phyloP scores from a whole-genome alignment of 2,329 filamentous ascomycete species.

The Chalaropsis ovoidea region DNA sequence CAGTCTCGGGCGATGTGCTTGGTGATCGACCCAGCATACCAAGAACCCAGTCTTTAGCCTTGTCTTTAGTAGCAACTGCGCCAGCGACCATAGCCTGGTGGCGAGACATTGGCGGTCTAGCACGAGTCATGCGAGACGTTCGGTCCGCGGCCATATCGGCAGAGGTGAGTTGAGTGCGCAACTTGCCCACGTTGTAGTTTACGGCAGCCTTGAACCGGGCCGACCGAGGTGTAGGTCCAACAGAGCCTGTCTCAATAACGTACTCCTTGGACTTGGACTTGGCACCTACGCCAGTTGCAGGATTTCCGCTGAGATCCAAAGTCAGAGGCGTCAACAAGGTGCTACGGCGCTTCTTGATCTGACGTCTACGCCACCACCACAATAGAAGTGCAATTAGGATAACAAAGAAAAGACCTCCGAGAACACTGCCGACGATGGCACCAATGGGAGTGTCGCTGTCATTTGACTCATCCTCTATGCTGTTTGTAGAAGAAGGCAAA shows the following conservation, averaged over 20 bases:
- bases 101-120: conserved; percentile 21
- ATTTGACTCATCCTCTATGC: conserved; percentile 24
- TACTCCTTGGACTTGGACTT: conserved; percentile 32
- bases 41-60: conserved; percentile 28
- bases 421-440: conserved; percentile 43
- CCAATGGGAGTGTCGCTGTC: conserved; percentile 32
- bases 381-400: conserved; percentile 40
- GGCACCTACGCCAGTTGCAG: conserved; percentile 26
- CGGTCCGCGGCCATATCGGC: conserved; percentile 35
- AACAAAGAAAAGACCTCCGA: conserved; percentile 41
- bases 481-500: background rate
- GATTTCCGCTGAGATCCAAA: conserved; percentile 28
- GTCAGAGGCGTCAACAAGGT: conserved; percentile 43
- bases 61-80: conserved; percentile 31
- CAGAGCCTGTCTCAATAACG: conserved; percentile 38
- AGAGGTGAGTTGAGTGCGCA: conserved; percentile 18
- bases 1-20: background rate
- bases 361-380: conserved; percentile 42
- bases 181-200: conserved; percentile 29
- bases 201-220: conserved; percentile 36
- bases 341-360: conserved; percentile 37
- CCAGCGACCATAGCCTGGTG: conserved; percentile 29
- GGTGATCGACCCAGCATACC: conserved; percentile 23
- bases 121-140: conserved; percentile 37
- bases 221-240: conserved; percentile 41